Conservation (phyloP, 2,329 filamentous ascomycete genomes). For the Trichoderma asperellum region DNA sequence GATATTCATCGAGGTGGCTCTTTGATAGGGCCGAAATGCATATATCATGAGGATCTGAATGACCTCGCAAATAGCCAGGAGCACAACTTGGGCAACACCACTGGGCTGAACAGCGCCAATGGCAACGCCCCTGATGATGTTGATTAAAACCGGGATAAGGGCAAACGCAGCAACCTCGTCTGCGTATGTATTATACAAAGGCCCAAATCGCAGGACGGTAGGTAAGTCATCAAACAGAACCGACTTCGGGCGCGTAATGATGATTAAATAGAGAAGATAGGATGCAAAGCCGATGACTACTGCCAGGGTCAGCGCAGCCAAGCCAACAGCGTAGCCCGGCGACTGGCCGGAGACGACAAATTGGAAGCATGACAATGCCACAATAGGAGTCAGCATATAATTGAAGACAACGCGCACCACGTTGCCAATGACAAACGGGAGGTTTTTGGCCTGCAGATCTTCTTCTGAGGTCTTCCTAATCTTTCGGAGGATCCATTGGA, state of each 20-base stretch:
- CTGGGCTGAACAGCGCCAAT: constrained; percentile 92
- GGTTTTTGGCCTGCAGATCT: constrained; percentile 87
- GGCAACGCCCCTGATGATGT: constrained; percentile 82
- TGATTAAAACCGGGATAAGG: constrained; percentile 81
- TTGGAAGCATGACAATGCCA: constrained; percentile 88
- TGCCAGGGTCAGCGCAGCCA: constrained; percentile 76
- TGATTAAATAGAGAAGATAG: constrained; percentile 82
- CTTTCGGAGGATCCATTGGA: constrained; percentile 75
- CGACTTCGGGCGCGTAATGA: constrained; percentile 77
- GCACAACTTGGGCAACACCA: constrained; percentile 88
- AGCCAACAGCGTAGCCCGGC: constrained; percentile 69
- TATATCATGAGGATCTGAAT: constrained; percentile 85
- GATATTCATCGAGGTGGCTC: constrained; percentile 94
- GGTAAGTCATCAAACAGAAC: constrained; percentile 92
- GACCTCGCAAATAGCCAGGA: constrained; percentile 93
- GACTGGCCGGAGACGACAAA: constrained; percentile 74
- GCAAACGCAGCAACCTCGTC: constrained; percentile 92
- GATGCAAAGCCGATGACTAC: constrained; percentile 72
- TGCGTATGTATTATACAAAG: constrained; percentile 95
- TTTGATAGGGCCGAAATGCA: constrained; percentile 87
- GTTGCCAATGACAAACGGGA: constrained; percentile 82
- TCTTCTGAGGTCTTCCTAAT: constrained; percentile 76
- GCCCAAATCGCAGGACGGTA: constrained; percentile 86
- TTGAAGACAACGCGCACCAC: constrained; percentile 87
- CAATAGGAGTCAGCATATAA: constrained; percentile 85